Percentiles rank a stretch among this genome's conserved stretches.
Conservation (phyloP, 2,329 filamentous ascomycete species). For the Phialophora chinensis region DNA sequence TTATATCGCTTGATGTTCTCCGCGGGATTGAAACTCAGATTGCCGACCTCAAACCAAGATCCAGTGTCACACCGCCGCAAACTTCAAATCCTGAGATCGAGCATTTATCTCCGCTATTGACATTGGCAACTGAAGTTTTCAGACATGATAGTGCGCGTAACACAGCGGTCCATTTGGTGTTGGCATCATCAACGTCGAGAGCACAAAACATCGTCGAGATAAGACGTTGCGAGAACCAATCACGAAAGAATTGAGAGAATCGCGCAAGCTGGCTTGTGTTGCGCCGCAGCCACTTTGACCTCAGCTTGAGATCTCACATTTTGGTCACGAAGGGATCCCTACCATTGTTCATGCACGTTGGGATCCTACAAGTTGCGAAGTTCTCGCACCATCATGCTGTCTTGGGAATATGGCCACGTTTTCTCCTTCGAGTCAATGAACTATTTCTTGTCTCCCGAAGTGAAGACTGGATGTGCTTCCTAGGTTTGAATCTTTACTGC, state of each 20-base stretch:
- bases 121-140: not conserved
- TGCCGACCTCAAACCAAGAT: slow-evolving; percentile 17
- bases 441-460: not conserved
- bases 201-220: not conserved
- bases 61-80: not conserved
- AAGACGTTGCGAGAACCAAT: not conserved
- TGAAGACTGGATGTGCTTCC: not conserved
- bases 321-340: not conserved
- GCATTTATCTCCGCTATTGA: not conserved
- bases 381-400: not conserved
- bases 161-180: not conserved
- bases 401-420: too few species aligned
- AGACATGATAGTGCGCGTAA: not conserved
- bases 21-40: slow-evolving; percentile 24
- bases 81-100: not conserved
- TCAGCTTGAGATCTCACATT: not conserved
- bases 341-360: not conserved
- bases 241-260: not conserved
- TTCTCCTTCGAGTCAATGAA: not conserved
- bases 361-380: not conserved
- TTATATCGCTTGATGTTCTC: slow-evolving; percentile 25
- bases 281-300: not conserved
- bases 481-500: too few species aligned
- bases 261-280: not conserved
- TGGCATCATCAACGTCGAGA: not conserved